phyloP scores from a whole-genome alignment of 164 flowering plant genomes.

The Pachysandra terminalis region DNA sequence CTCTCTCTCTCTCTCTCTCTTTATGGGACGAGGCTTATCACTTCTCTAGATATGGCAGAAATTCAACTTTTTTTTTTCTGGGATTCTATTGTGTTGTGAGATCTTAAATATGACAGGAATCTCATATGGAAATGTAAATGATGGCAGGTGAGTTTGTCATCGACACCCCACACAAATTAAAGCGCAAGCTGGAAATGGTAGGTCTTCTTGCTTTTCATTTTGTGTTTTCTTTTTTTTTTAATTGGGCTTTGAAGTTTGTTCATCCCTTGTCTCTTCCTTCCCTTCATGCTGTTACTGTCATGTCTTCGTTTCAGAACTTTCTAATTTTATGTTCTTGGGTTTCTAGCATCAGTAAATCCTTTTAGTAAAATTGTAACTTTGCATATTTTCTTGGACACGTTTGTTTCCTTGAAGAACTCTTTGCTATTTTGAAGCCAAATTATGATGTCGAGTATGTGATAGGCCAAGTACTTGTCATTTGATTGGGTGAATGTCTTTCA shows the following conservation, averaged over 20 bases:
- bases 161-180: slow-evolving; percentile 77
- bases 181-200: slow-evolving; percentile 86
- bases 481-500: no score
- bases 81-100: no score
- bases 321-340: background rate
- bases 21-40: no score
- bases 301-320: background rate
- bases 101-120: slow-evolving; percentile 1
- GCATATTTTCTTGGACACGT: background rate
- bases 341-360: background rate
- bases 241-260: no score
- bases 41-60: background rate
- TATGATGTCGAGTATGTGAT: background rate
- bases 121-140: slow-evolving; percentile 1
- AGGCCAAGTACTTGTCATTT: background rate
- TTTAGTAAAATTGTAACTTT: no score
- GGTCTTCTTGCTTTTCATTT: no score
- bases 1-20: no score
- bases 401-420: background rate
- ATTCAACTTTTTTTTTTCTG: background rate
- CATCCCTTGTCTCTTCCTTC: no score
- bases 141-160: slow-evolving; percentile 84
- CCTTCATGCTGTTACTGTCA: background rate
- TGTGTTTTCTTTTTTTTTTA: no score
- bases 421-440: background rate